Evolutionary conservation across 495 filamentous ascomycete genomes (phyloP).

Genomic region (Aspergillus heteromorphus): DNA sequence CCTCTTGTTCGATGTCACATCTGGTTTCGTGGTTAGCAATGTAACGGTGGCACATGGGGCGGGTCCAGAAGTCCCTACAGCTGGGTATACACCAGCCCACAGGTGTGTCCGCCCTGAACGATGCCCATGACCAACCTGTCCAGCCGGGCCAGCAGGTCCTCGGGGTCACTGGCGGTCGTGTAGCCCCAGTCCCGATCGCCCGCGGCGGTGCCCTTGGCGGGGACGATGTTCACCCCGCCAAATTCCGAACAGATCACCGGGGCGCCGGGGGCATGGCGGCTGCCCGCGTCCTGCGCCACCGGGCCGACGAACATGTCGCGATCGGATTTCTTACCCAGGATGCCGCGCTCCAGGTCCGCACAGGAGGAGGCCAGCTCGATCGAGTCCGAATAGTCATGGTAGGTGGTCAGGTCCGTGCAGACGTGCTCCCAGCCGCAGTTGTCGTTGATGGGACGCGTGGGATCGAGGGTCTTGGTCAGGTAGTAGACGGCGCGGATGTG

Average conservation of each 20-base stretch:
- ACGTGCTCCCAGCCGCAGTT: slow-evolving; percentile 64
- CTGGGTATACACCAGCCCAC: slow-evolving; percentile 37
- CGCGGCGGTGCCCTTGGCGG: slow-evolving; percentile 24
- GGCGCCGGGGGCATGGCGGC: slow-evolving; percentile 40
- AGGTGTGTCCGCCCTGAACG: slow-evolving; percentile 30
- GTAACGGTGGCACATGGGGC: no score
- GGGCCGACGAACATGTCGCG: slow-evolving; percentile 45
- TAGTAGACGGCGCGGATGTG: slow-evolving; percentile 55
- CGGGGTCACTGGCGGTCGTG: slow-evolving; percentile 31
- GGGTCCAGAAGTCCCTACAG: no score
- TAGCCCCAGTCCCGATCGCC: slow-evolving; percentile 36
- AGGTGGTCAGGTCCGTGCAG: slow-evolving; percentile 52
- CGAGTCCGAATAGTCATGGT: slow-evolving; percentile 55
- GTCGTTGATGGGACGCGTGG: slow-evolving; percentile 55
- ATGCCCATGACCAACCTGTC: slow-evolving; percentile 33
- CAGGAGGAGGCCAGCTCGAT: slow-evolving; percentile 43
- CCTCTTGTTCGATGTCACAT: slow-evolving; percentile 37
- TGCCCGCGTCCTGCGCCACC: slow-evolving; percentile 37
- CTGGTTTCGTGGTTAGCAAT: slow-evolving; percentile 9
- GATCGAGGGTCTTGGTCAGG: slow-evolving; percentile 55
- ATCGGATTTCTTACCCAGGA: slow-evolving; percentile 39
- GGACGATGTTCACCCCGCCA: slow-evolving; percentile 55
- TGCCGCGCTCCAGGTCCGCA: slow-evolving; percentile 33
- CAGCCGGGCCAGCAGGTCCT: slow-evolving; percentile 27
- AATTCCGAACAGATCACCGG: slow-evolving; percentile 56